Evolutionary conservation across 495 filamentous ascomycete species (phyloP), one percentile per base, ranked within the genome.

Genomic region (Podospora conica): DNA sequence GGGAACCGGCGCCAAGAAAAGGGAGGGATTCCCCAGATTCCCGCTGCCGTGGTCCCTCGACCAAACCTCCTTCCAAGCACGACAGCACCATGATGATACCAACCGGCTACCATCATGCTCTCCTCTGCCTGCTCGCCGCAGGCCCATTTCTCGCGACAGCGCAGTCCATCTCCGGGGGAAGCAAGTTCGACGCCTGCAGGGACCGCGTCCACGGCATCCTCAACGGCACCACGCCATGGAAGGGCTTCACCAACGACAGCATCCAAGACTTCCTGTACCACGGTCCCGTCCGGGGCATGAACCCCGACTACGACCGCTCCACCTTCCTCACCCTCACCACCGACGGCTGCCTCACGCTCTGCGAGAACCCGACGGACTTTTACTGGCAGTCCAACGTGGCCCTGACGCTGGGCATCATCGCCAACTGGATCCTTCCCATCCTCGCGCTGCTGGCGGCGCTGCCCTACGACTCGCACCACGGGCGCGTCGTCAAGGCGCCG

Each of bases 391-490:
- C 58, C 18, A 55, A 66, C 53, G 55, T 28, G 25, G 29, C 2
- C 54, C 33, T 65, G 15, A 48, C 64, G 9, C 48, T 69, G 18
- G 29, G 56, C 24, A 68, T 71, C 58, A 53, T 65, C 1, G 56
- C 67, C 9, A 71, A 69, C 64, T 71, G 69, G 69, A 60, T 69
- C 15, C 40, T 71, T 2, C 69, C 69, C 33, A 67, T 71, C 64
- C 22, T 71, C 8, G 66, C 69, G 7, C 60, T 71, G 23, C 53
- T 71, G 15, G 64, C 69, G 22, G 53, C 53, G 18, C 61, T 71
- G 9, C 66, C 69, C 20, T 71, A 62, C 27, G 69, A 71, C 25
- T 64, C 66, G 23, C 56, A 66, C n/a, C 66, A 70, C 59, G 7
- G 28, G 3, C 62, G 66, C 21, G 33, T 18, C 53, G 40, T 54